phyloP scores from a whole-genome alignment of 345 rosid species.

The Dimocarpus longan region DNA sequence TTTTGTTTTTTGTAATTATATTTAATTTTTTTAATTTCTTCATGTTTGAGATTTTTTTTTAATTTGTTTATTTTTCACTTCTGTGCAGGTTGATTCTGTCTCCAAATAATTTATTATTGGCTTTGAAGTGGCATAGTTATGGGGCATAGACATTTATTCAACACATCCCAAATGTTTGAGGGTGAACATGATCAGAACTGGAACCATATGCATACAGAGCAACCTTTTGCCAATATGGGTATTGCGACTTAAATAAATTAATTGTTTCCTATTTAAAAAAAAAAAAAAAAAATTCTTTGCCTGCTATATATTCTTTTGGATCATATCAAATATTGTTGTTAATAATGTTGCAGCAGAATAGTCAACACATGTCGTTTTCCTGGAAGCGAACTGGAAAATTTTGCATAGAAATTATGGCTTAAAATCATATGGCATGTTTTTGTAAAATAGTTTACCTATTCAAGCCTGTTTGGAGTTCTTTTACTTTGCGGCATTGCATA shows the following conservation, averaged over 20 bases:
- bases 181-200: constrained; percentile 65
- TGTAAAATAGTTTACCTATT: neutral
- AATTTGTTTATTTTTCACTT: constrained; percentile 3
- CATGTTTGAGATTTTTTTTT: neutral
- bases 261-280: too few relatives aligned
- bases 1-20: neutral
- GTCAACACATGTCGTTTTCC: constrained; percentile 14
- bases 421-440: neutral
- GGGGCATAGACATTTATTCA: constrained; percentile 70
- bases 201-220: constrained; percentile 66
- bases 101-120: constrained; percentile 4
- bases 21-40: constrained; percentile 13
- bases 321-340: constrained; percentile 8
- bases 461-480: neutral
- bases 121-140: constrained; percentile 32
- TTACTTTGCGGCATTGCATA: neutral
- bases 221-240: constrained; percentile 56
- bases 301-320: constrained; percentile 7
- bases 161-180: constrained; percentile 55
- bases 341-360: neutral
- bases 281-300: too few relatives aligned
- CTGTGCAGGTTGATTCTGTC: constrained; percentile 46
- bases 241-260: constrained; percentile 26
- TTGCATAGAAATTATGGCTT: neutral
- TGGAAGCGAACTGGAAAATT: neutral